A percentile compares a stretch with the other conserved stretches of the same genome.
phyloP scores from a whole-genome alignment of 192 early-diverging fungal species.

The Haplosporangium gracile region DNA sequence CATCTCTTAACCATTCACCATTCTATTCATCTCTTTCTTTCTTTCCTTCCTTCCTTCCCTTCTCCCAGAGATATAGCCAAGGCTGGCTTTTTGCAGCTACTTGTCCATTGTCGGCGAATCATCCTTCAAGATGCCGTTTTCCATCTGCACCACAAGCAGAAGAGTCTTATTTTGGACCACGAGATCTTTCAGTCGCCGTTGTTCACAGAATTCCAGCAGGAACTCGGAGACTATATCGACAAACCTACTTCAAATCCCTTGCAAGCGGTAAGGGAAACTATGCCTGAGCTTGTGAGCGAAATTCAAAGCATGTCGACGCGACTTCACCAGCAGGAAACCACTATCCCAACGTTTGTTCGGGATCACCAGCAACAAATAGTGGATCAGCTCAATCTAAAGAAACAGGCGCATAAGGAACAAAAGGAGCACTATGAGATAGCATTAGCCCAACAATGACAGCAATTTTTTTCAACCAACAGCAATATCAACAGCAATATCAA shows the following conservation, averaged over 20 bases:
- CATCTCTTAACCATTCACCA: no score
- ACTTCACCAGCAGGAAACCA: background rate
- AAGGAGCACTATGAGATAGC: background rate
- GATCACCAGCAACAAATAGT: background rate
- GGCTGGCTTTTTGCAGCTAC: slow-evolving; percentile 20
- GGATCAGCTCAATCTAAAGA: background rate
- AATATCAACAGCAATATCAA: background rate
- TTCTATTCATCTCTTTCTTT: no score
- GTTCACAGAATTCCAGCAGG: slow-evolving; percentile 11
- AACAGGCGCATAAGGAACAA: background rate
- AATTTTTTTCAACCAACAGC: background rate
- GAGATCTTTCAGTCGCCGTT: slow-evolving; percentile 9
- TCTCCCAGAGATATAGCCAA: slow-evolving; percentile 15
- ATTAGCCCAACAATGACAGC: background rate
- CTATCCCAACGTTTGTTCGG: background rate
- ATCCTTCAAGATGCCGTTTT: slow-evolving; percentile 32
- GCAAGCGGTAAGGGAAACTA: background rate
- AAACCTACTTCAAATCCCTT: background rate
- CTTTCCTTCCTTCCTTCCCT: no score
- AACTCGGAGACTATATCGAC: background rate
- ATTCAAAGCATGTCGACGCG: background rate
- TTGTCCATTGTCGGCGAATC: slow-evolving; percentile 25
- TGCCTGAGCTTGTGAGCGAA: slow-evolving; percentile 2
- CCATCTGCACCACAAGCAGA: slow-evolving; percentile 10
- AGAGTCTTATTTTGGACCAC: slow-evolving; percentile 14